Percentiles rank a stretch among this genome's conserved stretches.
Evolutionary conservation across 2,329 filamentous ascomycete genomes (phyloP).

Genomic region (Coniochaeta sp.): DNA sequence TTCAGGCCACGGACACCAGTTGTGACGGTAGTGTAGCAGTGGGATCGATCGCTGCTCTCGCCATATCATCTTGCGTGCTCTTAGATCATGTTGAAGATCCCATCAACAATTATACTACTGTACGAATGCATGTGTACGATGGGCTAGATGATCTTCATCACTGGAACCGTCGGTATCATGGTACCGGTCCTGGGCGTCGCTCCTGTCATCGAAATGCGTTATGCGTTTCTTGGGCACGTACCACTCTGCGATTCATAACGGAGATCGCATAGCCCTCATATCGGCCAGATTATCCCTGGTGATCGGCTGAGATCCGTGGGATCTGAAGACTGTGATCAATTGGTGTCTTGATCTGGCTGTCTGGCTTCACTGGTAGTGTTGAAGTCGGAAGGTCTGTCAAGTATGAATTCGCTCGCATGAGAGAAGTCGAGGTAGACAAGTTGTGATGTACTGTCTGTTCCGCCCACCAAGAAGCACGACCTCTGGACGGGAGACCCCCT

Average conservation of each 20-base stretch:
- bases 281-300: neutral
- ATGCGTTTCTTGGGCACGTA: slow-evolving; percentile 2
- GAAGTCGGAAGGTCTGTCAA: too few species aligned
- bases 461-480: too few species aligned
- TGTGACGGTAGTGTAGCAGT: too few species aligned
- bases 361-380: too few species aligned
- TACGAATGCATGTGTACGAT: too few species aligned
- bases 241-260: neutral
- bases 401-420: too few species aligned
- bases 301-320: neutral
- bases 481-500: neutral
- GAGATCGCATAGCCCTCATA: neutral
- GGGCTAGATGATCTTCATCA: neutral
- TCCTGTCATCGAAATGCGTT: neutral
- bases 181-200: neutral
- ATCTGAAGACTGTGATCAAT: neutral
- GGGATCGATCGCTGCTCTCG: neutral
- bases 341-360: too few species aligned
- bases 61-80: too few species aligned
- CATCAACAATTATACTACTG: too few species aligned
- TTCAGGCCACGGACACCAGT: too few species aligned
- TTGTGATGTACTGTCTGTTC: too few species aligned
- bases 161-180: neutral
- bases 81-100: neutral
- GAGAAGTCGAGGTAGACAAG: too few species aligned